phyloP scores from a whole-genome alignment of 225 moss, liverwort and hornwort genomes.

The Neckera pumila region DNA sequence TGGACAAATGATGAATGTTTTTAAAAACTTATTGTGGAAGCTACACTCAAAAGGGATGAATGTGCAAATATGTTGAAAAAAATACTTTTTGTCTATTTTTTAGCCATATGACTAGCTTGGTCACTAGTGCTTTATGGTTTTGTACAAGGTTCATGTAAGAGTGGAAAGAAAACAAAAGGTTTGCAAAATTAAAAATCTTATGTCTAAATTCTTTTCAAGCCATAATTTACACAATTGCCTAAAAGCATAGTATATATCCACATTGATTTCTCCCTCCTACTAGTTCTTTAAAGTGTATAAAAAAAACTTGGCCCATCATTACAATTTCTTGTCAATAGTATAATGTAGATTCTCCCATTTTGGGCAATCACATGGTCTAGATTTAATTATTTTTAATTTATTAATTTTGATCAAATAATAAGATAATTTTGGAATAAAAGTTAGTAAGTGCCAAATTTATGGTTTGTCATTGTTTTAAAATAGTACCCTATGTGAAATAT shows the following conservation, averaged over 20 bases:
- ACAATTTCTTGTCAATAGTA: not conserved
- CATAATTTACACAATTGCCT: not conserved
- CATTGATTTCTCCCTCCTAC: no score
- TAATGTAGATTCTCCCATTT: not conserved
- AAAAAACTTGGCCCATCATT: not conserved
- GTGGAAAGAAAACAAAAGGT: accelerated
- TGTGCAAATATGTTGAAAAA: not conserved
- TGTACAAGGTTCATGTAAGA: accelerated
- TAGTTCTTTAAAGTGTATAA: not conserved
- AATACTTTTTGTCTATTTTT: no score
- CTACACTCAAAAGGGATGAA: not conserved
- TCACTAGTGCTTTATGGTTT: not conserved
- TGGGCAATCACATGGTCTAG: not conserved
- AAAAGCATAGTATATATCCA: not conserved
- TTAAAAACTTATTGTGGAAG: accelerated
- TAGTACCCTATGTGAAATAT: accelerated
- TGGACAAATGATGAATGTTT: not conserved
- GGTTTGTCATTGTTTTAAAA: not conserved
- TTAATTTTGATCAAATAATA: accelerated
- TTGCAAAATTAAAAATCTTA: not conserved
- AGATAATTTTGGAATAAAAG: not conserved
- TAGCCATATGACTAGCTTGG: no score
- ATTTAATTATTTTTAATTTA: not conserved
- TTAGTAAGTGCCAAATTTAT: no score
- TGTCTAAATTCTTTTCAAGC: not conserved